These are phyloP conservation scores for Carallia pectinifolia DNA, from an alignment of 345 rosid species.

Conservation along the genomic window DNA sequence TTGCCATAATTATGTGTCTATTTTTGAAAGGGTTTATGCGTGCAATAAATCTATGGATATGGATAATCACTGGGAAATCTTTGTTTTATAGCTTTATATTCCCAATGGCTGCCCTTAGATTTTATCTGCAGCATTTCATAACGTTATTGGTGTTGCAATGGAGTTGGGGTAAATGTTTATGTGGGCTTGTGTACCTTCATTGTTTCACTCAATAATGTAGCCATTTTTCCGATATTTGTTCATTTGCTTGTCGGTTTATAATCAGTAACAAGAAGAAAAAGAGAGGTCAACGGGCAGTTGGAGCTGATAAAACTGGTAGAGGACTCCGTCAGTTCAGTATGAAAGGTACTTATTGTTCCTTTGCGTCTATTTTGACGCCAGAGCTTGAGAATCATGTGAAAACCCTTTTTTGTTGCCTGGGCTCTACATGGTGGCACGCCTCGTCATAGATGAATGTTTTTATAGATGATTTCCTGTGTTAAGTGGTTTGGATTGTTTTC, in stretches of 20 bases:
- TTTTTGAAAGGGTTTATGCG: background rate
- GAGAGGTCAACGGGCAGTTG: constrained; percentile 82
- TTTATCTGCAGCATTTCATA: too few species aligned
- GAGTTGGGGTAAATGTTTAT: too few species aligned
- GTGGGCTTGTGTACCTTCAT: too few species aligned
- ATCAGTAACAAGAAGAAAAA: constrained; percentile 79
- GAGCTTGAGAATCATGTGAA: constrained; percentile 18
- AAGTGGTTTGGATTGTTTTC: constrained; percentile 23
- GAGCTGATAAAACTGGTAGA: constrained; percentile 94
- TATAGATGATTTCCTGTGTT: constrained; percentile 11
- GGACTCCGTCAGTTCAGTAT: constrained; percentile 99
- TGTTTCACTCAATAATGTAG: background rate
- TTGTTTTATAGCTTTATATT: too few species aligned
- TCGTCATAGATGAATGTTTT: background rate
- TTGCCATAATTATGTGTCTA: constrained; percentile 9
- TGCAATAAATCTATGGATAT: too few species aligned
- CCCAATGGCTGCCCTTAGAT: too few species aligned
- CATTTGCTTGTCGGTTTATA: background rate
- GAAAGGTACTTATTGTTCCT: constrained; percentile 61
- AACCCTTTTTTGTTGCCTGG: background rate
- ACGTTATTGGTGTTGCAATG: too few species aligned
- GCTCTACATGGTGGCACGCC: background rate
- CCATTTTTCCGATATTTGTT: background rate
- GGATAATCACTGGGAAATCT: too few species aligned
- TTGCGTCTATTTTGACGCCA: background rate